These are phyloP conservation scores for Cyathus striatus DNA, from an alignment of 768 basidiomycete genomes.

Conservation along the genomic window DNA sequence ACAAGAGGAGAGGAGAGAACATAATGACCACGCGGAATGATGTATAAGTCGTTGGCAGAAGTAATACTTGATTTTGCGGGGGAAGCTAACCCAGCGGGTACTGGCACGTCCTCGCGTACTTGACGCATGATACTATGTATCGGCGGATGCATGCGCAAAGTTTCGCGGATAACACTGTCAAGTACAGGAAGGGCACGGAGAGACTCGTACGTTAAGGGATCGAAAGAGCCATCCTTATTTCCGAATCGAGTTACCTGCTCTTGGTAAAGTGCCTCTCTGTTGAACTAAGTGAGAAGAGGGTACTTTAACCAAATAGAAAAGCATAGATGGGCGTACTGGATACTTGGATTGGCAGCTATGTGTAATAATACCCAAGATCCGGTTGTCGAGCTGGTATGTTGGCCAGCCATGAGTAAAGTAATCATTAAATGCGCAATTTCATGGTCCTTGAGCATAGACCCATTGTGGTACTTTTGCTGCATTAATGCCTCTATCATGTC, in stretches of 20 bases:
- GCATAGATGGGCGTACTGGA: slow-evolving; percentile 19
- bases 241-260: slow-evolving; percentile 86
- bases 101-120: slow-evolving; percentile 78
- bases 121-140: slow-evolving; percentile 95
- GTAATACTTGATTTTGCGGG: no score
- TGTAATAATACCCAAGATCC: slow-evolving; percentile 90
- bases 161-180: slow-evolving; percentile 90
- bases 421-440: slow-evolving; percentile 99
- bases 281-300: slow-evolving; percentile 4
- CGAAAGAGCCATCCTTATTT: slow-evolving; percentile 74
- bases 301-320: neutral
- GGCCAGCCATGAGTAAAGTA: slow-evolving; percentile 97
- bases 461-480: slow-evolving; percentile 80
- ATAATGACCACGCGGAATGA: slow-evolving; percentile 87
- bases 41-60: slow-evolving; percentile 68
- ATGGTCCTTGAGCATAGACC: slow-evolving; percentile 71
- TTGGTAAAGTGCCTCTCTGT: slow-evolving; percentile 76
- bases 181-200: slow-evolving; percentile 78
- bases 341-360: slow-evolving; percentile 66
- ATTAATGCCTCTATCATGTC: slow-evolving; percentile 93
- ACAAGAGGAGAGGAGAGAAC: slow-evolving; percentile 87
- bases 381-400: slow-evolving; percentile 94
- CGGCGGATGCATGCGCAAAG: slow-evolving; percentile 88
- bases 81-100: slow-evolving; percentile 77
- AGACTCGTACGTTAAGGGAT: slow-evolving; percentile 81